phyloP scores from a whole-genome alignment of 2,329 filamentous ascomycete species.

The Fusarium heterosporum region DNA sequence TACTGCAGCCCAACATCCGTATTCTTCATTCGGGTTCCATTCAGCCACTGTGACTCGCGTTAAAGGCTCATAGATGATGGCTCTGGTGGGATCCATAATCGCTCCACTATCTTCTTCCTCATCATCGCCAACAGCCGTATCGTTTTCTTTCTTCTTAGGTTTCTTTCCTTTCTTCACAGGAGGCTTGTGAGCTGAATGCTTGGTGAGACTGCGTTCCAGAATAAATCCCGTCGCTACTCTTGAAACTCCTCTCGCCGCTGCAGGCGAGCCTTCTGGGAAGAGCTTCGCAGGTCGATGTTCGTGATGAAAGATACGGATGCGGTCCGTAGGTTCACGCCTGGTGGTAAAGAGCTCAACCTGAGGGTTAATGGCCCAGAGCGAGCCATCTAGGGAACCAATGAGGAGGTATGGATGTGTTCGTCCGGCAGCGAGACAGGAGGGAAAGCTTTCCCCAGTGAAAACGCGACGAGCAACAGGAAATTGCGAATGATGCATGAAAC shows the following conservation, averaged over 20 bases:
- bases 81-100: slow-evolving; percentile 55
- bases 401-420: slow-evolving; percentile 65
- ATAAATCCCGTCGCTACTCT: slow-evolving; percentile 65
- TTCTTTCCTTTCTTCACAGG: slow-evolving; percentile 53
- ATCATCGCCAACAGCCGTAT: slow-evolving; percentile 48
- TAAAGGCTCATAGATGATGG: slow-evolving; percentile 69
- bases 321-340: slow-evolving; percentile 50
- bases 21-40: slow-evolving; percentile 77
- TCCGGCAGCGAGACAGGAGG: slow-evolving; percentile 63
- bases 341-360: slow-evolving; percentile 54
- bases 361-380: slow-evolving; percentile 61
- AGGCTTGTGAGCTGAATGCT: slow-evolving; percentile 56
- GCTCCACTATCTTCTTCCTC: slow-evolving; percentile 49
- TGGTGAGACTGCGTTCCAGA: slow-evolving; percentile 62
- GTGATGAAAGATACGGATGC: slow-evolving; percentile 62
- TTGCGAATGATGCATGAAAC: slow-evolving; percentile 64
- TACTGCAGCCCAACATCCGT: slow-evolving; percentile 74
- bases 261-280: slow-evolving; percentile 47
- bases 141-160: slow-evolving; percentile 53
- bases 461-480: slow-evolving; percentile 66
- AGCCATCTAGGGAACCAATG: slow-evolving; percentile 65
- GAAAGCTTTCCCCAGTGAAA: slow-evolving; percentile 62
- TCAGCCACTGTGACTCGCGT: slow-evolving; percentile 71
- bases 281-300: slow-evolving; percentile 59
- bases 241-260: slow-evolving; percentile 57